These are phyloP conservation scores for Fusarium sp. DNA, from an alignment of 2,329 filamentous ascomycete species.

Conservation along the genomic window DNA sequence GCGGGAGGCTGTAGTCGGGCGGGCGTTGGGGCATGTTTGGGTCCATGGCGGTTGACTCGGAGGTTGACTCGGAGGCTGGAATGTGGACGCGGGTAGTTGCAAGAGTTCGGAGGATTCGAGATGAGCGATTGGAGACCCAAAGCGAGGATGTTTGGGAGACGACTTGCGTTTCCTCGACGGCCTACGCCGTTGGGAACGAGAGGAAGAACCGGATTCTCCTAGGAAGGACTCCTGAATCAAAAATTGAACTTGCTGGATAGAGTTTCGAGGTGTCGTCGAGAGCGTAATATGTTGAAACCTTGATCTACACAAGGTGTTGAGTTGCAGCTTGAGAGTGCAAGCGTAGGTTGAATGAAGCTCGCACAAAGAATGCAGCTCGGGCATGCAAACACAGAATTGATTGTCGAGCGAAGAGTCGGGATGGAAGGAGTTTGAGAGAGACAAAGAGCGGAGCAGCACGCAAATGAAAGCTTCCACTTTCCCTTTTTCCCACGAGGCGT, in stretches of 20 bases:
- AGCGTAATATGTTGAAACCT: slow-evolving; percentile 26
- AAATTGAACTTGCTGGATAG: neutral
- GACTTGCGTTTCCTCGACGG: slow-evolving; percentile 30
- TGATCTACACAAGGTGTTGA: slow-evolving; percentile 28
- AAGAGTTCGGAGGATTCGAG: slow-evolving; percentile 27
- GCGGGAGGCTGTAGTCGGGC: slow-evolving; percentile 68
- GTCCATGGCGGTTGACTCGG: slow-evolving; percentile 57
- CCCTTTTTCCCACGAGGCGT: slow-evolving; percentile 16
- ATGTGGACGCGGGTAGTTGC: slow-evolving; percentile 43
- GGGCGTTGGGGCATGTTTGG: slow-evolving; percentile 64
- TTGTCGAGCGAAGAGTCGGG: slow-evolving; percentile 15
- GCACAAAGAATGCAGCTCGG: slow-evolving; percentile 5
- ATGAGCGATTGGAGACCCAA: slow-evolving; percentile 15
- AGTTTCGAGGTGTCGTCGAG: slow-evolving; percentile 11
- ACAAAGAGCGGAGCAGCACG: slow-evolving; percentile 16
- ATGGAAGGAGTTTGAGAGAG: slow-evolving; percentile 8
- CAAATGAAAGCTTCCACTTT: slow-evolving; percentile 8
- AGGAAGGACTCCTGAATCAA: neutral
- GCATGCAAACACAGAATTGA: slow-evolving; percentile 1
- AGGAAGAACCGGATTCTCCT: slow-evolving; percentile 1
- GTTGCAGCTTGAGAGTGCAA: slow-evolving; percentile 12
- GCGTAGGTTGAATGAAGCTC: neutral
- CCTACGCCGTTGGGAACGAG: slow-evolving; percentile 33
- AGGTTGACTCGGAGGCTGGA: slow-evolving; percentile 43
- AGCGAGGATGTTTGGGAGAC: slow-evolving; percentile 5